phyloP scores from a whole-genome alignment of 768 basidiomycete species.

The Serendipita vermifera region DNA sequence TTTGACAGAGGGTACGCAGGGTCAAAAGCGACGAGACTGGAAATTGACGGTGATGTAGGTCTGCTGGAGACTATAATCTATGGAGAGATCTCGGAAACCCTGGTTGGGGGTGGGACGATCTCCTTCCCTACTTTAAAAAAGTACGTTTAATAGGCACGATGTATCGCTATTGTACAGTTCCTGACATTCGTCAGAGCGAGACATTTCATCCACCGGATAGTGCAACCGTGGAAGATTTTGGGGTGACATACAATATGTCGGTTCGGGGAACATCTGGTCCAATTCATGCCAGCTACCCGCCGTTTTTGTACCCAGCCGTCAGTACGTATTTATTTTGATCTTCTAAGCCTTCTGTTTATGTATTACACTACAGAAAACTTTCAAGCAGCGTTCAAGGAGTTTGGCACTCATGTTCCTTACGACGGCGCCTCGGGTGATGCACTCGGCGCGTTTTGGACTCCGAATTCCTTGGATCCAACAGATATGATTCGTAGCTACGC shows the following conservation, averaged over 20 bases:
- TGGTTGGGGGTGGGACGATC: background rate
- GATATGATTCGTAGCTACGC: slow-evolving; percentile 3
- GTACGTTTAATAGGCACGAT: too few relatives aligned
- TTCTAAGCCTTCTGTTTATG: background rate
- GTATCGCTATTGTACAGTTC: too few relatives aligned
- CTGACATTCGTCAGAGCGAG: background rate
- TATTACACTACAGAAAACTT: background rate
- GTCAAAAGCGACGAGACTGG: too few relatives aligned
- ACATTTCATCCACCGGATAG: background rate
- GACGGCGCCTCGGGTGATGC: background rate
- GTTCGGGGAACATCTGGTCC: background rate
- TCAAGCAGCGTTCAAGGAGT: background rate
- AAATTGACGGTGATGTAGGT: too few relatives aligned
- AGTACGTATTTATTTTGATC: slow-evolving; percentile 7
- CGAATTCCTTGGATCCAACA: background rate
- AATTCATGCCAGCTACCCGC: slow-evolving; percentile 5
- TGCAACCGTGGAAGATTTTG: background rate
- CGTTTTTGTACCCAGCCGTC: slow-evolving; percentile 4
- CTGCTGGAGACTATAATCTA: slow-evolving; percentile 5
- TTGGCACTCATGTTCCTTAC: background rate
- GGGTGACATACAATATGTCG: slow-evolving; percentile 5
- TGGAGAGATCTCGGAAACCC: slow-evolving; percentile 4
- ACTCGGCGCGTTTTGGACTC: slow-evolving; percentile 8
- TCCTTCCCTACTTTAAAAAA: background rate
- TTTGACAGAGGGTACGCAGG: too few relatives aligned